Evolutionary conservation across 768 basidiomycete species (phyloP).

Genomic region (Boletus sp.): DNA sequence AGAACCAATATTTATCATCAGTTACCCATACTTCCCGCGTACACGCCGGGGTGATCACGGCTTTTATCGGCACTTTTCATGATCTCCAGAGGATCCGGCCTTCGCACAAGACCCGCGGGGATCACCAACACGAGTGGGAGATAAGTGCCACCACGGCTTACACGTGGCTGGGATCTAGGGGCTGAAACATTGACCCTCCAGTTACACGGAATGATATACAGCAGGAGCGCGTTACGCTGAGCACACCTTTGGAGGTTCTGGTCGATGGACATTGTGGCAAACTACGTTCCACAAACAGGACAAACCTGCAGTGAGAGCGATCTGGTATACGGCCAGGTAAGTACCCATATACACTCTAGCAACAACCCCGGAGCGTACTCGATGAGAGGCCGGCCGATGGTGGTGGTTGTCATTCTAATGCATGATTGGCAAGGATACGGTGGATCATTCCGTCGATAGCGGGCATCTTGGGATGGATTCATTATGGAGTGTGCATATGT

Average conservation of each 20-base stretch:
- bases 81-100: constrained; percentile 1
- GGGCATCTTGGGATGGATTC: not conserved
- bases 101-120: not conserved
- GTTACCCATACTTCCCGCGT: not conserved
- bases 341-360: not conserved
- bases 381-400: not conserved
- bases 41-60: not conserved
- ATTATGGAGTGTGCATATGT: not conserved
- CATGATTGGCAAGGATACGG: too few species aligned
- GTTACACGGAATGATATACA: not conserved
- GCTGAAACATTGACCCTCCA: not conserved
- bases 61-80: not conserved
- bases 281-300: not conserved
- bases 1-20: not conserved
- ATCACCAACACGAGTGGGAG: not conserved
- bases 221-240: not conserved
- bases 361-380: not conserved
- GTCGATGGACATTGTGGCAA: not conserved
- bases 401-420: not conserved
- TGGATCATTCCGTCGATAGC: too few species aligned
- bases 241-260: not conserved
- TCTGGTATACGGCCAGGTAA: not conserved
- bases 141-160: not conserved
- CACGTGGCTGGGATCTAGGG: not conserved
- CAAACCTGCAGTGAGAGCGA: not conserved